Base-by-base conservation (phyloP, 495 filamentous ascomycete species). In the Talaromyces liani region DNA sequence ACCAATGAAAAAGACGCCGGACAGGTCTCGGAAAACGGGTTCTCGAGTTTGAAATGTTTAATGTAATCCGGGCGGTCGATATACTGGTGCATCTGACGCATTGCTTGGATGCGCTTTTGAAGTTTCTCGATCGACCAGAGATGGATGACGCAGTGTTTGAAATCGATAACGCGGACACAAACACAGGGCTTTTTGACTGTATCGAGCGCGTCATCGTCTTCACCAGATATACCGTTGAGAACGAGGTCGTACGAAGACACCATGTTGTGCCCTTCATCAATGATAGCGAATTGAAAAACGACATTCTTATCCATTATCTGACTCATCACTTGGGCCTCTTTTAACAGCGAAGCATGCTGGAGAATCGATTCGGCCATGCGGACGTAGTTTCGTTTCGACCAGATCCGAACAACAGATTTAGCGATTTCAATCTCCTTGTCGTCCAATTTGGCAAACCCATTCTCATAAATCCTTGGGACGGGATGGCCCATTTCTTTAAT, bases 251-350 rank as follows among this genome's bases (percentile, higher is more conserved):
- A 98, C 4, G 91, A 96, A 6, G 95, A 98, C 63, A 87, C 91
- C 70, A 93, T 84, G 55, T 87, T 85, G 68, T 98, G 93, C 2
- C 94, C 94, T 67, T 89, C 80, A 65, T 95, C 92, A 29, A 98
- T 85, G 62, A 98, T 85, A 18, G 91, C 88, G 71, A 97, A 98
- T 74, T 98, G 94, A 75, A 98, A 98, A 36, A 93, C 90, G 16
- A 97, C 88, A 66, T 86, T 86, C 75, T 97, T 94, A 67, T 94
- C 92, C 83, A 98, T 90, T 65, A 92, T 91, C 64, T 96, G 91
- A 76, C 95, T 97, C 90, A 98, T 93, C 58, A 98, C 86, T 71
- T 98, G 94, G 4, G 93, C 95, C 72, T 98, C 94, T 73, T 98
- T 98, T 47, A 98, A 75, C 39, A 85, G 85, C 12, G 89, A 86